Base-by-base conservation (phyloP, 1,284 basidiomycete species). In the Rhodotorula sp. region DNA sequence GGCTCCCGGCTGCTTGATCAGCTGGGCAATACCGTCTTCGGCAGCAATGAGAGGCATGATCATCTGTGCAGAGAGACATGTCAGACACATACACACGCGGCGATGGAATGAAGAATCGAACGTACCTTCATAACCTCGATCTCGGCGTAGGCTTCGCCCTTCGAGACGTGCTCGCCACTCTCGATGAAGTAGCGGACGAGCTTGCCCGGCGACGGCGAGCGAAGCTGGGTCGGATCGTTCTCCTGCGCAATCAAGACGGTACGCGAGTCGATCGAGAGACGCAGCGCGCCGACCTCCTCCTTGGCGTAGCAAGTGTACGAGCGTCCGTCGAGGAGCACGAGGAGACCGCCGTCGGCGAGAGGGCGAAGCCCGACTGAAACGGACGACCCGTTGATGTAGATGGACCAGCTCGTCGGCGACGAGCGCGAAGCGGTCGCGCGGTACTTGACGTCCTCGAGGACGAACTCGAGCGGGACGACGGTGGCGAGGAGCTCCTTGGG, bases 161-260 rank as follows among this genome's bases (percentile, higher is more conserved):
- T 91, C 73, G 91, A 90, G 82, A 99, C 86, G 81, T 99, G 96
- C 75, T 98, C 95, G 29, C 96, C 96, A 70, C 91, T 95, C 79
- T 99, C 95, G 74, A 99, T 89, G 73, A 99, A 87, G 85, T 91
- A 95, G 64, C 95, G 87, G 68, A 99, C 88, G 60, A 99, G 87
- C 84, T 99, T 99, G 62, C 96, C 96, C 33, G 96, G 96, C 82
- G 90, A 93, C 18, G 96, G 96, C 79, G 91, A 94, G 78, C 95
- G 86, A 68, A 99, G 85, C 82, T 99, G 95, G 24, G 96, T 99
- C 10, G 96, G 96, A 80, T 99, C 96, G 78, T 97, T 97, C 86
- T 99, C 96, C 82, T 99, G 95, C 83, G 98, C 96, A 77, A 99
- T 95, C 82, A 97, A 85, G 82, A 94, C 96, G 42, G 96, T 99